Evolutionary conservation across 495 filamentous ascomycete species (phyloP), one percentile per base, ranked within the genome.

Genomic region (Aspergillus incahuasiensis): DNA sequence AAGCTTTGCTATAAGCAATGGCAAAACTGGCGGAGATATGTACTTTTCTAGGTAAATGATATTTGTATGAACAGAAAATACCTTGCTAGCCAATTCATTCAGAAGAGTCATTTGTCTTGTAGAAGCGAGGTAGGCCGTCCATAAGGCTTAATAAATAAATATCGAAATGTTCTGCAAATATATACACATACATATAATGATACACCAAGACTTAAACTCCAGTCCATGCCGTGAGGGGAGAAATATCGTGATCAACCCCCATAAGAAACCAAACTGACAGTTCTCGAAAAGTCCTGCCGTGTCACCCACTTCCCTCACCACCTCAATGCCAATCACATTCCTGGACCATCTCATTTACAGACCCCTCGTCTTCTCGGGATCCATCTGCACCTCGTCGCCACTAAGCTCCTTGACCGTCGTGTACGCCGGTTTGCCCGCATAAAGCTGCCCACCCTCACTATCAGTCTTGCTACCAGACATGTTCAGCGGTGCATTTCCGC

Each of bases 401-500:
- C 70, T 73, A 24, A 73, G 69, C 35, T 70, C 74, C 62, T 75
- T 78, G 40, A 79, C 74, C 21, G 78, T 76, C 34, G 78, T 71
- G 68, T 86, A 91, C 30, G 87, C 87, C 22, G 83, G 80, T 64
- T 80, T 82, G 28, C 92, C 92, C 8, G 83, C 89, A 70, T 97
- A 97, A 47, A 97, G 67, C 68, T 92, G 88, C 54, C 62, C 67
- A 28, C 52, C 61, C 22, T 65, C 56, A 45, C 72, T 57, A 46
- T 71, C 69, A 19, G 73, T 66, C 41, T 77, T 74, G 30, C 75
- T 77, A 45, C 88, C 79, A 19, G 75, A 73, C 24, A 88, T 79
- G 22, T 82, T 78, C 58, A 96, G 79, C 42, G 94, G 91, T 60
- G 88, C 81, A 73, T 98, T 97, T n/a, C 94, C 95, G 41, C 95